Evolutionary conservation across 2,329 filamentous ascomycete genomes (phyloP), one percentile per base, ranked within the genome.

Genomic region (Plenodomus lindquistii): DNA sequence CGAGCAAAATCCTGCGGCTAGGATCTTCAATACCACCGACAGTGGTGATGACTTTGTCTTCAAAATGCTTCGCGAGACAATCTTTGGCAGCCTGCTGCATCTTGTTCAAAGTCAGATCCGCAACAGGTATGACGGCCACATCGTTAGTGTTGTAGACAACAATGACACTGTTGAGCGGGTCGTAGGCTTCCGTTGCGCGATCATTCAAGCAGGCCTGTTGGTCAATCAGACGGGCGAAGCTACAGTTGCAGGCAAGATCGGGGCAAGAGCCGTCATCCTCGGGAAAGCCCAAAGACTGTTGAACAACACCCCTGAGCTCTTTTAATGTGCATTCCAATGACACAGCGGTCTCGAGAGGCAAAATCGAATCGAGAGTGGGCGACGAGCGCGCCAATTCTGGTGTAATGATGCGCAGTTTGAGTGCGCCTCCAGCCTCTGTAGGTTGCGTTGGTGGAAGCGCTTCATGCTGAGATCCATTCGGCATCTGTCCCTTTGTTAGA

Each of bases 321-420:
- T 48, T 41, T 13, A 58, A 40, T 1, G 52, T 55, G 16, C 37
- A 47, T 5, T 18, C 27, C 15, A 42, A 13, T 19, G 39, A 37
- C 7, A 59, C 60, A 18, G 55, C 31, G 21, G 56, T 45, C 1
- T 58, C 38, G n/a, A 69, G 27, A 7, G 57, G 40, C 1, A 48
- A 38, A 13, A 50, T 48, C 3, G 35, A 19, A 2, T 44, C 46
- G 38, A 56, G 21, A 48, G 53, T 44, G 49, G 54, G 35, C 18
- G 44, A 27, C 15, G 44, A 39, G 17, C 44, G 49, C 10, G 64
- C 60, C 5, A 51, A 42, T 10, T 52, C 55, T 6, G 64, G 60
- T 4, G 65, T 70, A 31, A 67, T 57, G 42, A 69, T 51, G 5
- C 65, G 63, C n/a, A 69, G 24, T 8, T 39, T 13, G 13, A 69